Conservation (phyloP, 2,329 filamentous ascomycete genomes). For the Botrytis galanthina region DNA sequence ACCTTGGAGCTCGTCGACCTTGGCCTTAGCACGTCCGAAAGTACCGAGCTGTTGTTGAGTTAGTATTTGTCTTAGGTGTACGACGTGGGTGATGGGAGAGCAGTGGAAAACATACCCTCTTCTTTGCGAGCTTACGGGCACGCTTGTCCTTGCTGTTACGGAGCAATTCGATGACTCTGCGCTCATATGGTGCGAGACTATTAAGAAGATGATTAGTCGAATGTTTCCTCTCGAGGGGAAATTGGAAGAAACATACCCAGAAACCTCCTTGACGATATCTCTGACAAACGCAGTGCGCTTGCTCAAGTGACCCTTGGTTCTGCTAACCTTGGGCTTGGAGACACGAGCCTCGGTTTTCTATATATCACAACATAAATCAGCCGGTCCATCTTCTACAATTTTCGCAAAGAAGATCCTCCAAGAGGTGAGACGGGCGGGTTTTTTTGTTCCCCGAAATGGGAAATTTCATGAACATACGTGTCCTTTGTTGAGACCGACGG, state of each 20-base stretch:
- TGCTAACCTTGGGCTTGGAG: constrained; percentile 73
- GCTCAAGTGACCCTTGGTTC: constrained; percentile 92
- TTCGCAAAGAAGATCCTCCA: constrained; percentile 63
- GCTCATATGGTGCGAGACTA: constrained; percentile 91
- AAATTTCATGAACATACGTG: constrained; percentile 50
- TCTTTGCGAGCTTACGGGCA: constrained; percentile 98
- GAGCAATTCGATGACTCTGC: constrained; percentile 97
- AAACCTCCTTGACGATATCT: constrained; percentile 97
- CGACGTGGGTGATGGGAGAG: neutral
- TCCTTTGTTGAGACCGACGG: constrained; percentile 62
- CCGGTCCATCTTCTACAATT: constrained; percentile 30
- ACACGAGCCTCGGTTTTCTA: constrained; percentile 82
- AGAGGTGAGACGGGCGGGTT: constrained; percentile 59
- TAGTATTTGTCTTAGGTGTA: constrained; percentile 7
- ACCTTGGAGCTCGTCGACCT: constrained; percentile 98
- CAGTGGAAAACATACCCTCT: constrained; percentile 67
- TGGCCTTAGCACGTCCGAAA: constrained; percentile 97
- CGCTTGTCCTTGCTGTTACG: constrained; percentile 99
- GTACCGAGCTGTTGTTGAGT: constrained; percentile 73
- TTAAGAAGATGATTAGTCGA: constrained; percentile 22
- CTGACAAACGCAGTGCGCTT: constrained; percentile 97
- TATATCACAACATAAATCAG: constrained; percentile 40
- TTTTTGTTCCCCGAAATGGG: constrained; percentile 26
- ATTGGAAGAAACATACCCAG: constrained; percentile 65
- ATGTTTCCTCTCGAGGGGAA: neutral